Percentiles rank a stretch among this genome's conserved stretches.
These are phyloP conservation scores for Zopfochytrium polystomum DNA, from an alignment of 371 early-diverging fungal species.

Conservation along the genomic window DNA sequence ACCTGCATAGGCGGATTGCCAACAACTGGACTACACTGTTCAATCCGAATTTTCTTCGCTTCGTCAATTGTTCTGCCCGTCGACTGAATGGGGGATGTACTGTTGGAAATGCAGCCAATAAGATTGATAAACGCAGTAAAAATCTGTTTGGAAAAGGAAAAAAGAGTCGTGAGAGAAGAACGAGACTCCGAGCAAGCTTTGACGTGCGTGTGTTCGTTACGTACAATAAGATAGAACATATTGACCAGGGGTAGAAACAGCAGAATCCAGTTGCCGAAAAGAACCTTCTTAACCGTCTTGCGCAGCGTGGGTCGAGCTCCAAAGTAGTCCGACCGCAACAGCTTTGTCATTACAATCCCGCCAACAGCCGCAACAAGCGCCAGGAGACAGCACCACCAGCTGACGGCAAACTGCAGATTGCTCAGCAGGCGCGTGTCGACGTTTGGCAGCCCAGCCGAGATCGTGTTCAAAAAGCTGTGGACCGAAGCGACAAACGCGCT, in stretches of 20 bases:
- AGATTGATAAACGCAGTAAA: conserved; percentile 34
- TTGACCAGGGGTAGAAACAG: conserved; percentile 27
- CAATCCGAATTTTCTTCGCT: conserved; percentile 12
- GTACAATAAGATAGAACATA: conserved; percentile 30
- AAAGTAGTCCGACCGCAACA: not conserved
- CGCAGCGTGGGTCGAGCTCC: conserved; percentile 1
- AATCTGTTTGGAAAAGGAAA: conserved; percentile 16
- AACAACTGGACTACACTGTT: conserved; percentile 21
- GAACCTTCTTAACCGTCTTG: not conserved
- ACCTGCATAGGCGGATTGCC: conserved; percentile 29
- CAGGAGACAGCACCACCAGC: conserved; percentile 34
- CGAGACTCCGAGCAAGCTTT: not conserved
- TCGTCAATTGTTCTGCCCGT: conserved; percentile 12
- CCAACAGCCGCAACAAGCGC: conserved; percentile 12
- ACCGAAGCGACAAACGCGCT: conserved; percentile 11
- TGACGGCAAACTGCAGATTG: conserved; percentile 31
- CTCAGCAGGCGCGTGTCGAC: conserved; percentile 17
- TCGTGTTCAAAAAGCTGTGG: conserved; percentile 13
- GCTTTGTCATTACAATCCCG: not conserved
- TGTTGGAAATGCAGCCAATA: conserved; percentile 30
- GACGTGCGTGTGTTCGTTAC: not conserved
- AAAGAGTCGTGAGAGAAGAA: conserved; percentile 5
- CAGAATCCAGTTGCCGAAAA: conserved; percentile 27
- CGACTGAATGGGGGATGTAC: conserved; percentile 25
- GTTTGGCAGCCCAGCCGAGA: conserved; percentile 28